Conservation (phyloP, 1,284 basidiomycete genomes). For the Veloboletus limbatus region DNA sequence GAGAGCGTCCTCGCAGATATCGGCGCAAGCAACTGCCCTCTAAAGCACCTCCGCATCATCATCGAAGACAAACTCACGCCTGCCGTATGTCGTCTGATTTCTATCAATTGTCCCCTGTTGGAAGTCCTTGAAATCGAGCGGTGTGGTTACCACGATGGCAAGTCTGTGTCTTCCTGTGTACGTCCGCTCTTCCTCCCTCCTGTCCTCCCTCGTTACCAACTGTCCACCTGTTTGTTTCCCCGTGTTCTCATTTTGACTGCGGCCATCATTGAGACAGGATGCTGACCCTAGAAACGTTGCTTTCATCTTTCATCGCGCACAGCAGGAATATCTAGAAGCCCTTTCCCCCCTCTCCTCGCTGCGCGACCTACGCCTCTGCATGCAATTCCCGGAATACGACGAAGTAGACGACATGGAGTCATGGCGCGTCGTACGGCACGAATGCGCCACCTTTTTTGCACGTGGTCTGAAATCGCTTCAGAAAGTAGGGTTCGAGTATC, state of each 20-base stretch:
- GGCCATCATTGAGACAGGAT: slow-evolving; percentile 24
- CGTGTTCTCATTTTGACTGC: slow-evolving; percentile 21
- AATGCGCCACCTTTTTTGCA: slow-evolving; percentile 30
- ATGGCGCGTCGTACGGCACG: slow-evolving; percentile 28
- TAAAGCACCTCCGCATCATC: slow-evolving; percentile 32
- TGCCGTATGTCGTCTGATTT: slow-evolving; percentile 25
- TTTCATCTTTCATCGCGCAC: slow-evolving; percentile 27
- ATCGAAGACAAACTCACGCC: slow-evolving; percentile 35
- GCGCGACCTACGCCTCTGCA: slow-evolving; percentile 30
- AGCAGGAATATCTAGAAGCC: slow-evolving; percentile 36
- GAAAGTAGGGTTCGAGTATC: slow-evolving; percentile 35
- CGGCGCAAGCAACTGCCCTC: slow-evolving; percentile 32
- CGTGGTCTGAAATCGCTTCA: slow-evolving; percentile 31
- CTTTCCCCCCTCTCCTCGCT: slow-evolving; percentile 26
- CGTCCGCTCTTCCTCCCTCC: slow-evolving; percentile 24
- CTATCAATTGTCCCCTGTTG: slow-evolving; percentile 30
- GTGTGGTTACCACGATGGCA: slow-evolving; percentile 34
- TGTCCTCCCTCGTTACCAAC: slow-evolving; percentile 17
- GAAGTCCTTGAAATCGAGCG: slow-evolving; percentile 34
- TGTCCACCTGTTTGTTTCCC: slow-evolving; percentile 12
- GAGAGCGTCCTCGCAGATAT: slow-evolving; percentile 29
- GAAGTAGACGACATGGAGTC: slow-evolving; percentile 36
- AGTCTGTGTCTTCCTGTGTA: slow-evolving; percentile 36
- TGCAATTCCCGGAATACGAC: slow-evolving; percentile 35
- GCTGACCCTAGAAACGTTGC: slow-evolving; percentile 32